Base-by-base conservation (phyloP, 2,329 filamentous ascomycete genomes). In the Drechslera avenae region DNA sequence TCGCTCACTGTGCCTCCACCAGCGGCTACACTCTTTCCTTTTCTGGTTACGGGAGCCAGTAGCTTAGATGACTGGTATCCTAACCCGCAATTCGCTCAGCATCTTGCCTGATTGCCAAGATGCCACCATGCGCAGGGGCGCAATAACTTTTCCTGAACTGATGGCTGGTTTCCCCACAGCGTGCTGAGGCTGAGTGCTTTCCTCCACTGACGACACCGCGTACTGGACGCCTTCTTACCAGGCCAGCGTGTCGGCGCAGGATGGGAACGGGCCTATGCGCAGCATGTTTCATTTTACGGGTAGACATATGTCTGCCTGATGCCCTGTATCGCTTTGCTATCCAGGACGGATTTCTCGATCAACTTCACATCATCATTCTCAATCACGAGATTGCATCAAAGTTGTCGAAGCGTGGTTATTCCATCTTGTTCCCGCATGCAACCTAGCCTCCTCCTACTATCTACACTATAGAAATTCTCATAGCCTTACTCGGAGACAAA, bases 1-100 rank as follows among this genome's bases (percentile, higher is more conserved):
- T n/a, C n/a, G n/a, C n/a, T n/a, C n/a, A n/a, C 56, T 61, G 60
- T 66, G 67, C 67, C 64, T 64, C 67, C 61, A 48, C 62, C 59
- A 52, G 46, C 41, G 45, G 28, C 30, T 43, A 59, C 57, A 53
- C 52, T 42, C 46, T 41, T 39, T 48, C 36, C 33, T 46, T 50
- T 42, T 37, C 34, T 39, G 50, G 19, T 36, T 39, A 36, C 44
- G 34, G 35, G 21, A 39, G 47, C 46, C 49, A 37, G 54, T n/a
- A 54, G 54, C 50, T 56, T 60, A 50, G 50, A 49, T 43, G 31
- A 44, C 49, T 6, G 36, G 39, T 39, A 17, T 30, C 26, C 32
- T 46, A 42, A 45, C 18, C 33, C 55, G 39, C 50, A 5, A 63
- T 61, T 66, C 46, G 62, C 60, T 46, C 37, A 50, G 32, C 36